Percentiles rank a stretch among this genome's conserved stretches.
Evolutionary conservation across 768 basidiomycete genomes (phyloP).

Genomic region (Boletellus sp.): DNA sequence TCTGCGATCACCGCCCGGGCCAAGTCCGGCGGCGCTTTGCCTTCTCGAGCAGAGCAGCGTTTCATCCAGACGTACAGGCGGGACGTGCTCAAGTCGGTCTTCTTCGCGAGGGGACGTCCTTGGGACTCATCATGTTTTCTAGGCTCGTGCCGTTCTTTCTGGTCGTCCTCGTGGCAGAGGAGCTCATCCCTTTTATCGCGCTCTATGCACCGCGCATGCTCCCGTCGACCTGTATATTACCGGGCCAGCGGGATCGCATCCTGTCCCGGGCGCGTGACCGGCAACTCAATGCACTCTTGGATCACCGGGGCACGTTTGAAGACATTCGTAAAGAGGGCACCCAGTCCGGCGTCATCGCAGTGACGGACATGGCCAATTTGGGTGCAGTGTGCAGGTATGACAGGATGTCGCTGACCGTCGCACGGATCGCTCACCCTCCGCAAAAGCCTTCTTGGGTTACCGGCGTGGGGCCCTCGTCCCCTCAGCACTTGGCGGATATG

Average conservation of each 20-base stretch:
- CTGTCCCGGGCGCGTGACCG: slow-evolving; percentile 45
- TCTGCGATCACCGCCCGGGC: slow-evolving; percentile 54
- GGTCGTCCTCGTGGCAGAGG: slow-evolving; percentile 72
- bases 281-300: slow-evolving; percentile 39
- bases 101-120: background rate
- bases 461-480: slow-evolving; percentile 36
- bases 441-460: slow-evolving; percentile 39
- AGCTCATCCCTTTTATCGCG: slow-evolving; percentile 78
- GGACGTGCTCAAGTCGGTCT: slow-evolving; percentile 66
- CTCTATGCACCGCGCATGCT: slow-evolving; percentile 82
- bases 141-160: slow-evolving; percentile 76
- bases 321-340: slow-evolving; percentile 33
- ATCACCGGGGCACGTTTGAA: slow-evolving; percentile 37
- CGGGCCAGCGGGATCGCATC: slow-evolving; percentile 72
- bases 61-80: slow-evolving; percentile 63
- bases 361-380: slow-evolving; percentile 14
- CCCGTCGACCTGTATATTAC: slow-evolving; percentile 83
- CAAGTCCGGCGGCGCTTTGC: slow-evolving; percentile 52
- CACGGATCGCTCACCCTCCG: slow-evolving; percentile 13
- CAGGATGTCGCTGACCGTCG: background rate
- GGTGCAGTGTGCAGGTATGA: slow-evolving; percentile 59
- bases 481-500: slow-evolving; percentile 35
- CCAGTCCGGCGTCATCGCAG: slow-evolving; percentile 27
- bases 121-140: slow-evolving; percentile 5
- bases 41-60: slow-evolving; percentile 66